A percentile compares a stretch with the other conserved stretches of the same genome.
phyloP scores from a whole-genome alignment of 345 rosid species.

The Gossypium australe region DNA sequence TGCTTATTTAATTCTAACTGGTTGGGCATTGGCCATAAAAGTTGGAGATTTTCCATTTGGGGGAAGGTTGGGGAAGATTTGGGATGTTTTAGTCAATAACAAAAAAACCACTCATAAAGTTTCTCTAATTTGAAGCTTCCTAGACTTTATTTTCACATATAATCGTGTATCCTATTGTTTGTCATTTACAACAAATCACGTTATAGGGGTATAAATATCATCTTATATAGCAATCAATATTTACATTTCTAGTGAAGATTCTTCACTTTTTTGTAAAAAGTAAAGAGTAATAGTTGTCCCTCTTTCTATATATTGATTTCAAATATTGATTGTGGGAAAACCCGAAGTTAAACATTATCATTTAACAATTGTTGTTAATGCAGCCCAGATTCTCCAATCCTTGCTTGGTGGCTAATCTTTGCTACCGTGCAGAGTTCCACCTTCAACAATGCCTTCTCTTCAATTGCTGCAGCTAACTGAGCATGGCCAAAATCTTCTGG shows the following conservation, averaged over 20 bases:
- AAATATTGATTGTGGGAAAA: background rate
- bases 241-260: background rate
- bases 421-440: conserved; percentile 6
- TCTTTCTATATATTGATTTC: background rate
- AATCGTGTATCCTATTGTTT: background rate
- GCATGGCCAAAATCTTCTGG: conserved; percentile 69
- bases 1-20: background rate
- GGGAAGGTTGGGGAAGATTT: background rate
- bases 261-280: background rate
- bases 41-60: background rate
- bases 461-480: conserved; percentile 85
- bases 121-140: background rate
- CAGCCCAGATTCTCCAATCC: conserved; percentile 30
- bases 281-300: background rate
- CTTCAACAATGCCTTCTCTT: conserved; percentile 78
- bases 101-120: background rate
- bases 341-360: background rate
- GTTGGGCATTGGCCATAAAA: background rate
- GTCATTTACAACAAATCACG: background rate
- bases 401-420: conserved; percentile 21
- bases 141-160: background rate
- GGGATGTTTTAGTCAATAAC: background rate
- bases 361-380: conserved; percentile 7
- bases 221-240: background rate
- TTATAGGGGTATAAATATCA: background rate